Percentiles rank a stretch among this genome's conserved stretches.
phyloP scores from a whole-genome alignment of 2,329 filamentous ascomycete species.

The Aspergillus felis region DNA sequence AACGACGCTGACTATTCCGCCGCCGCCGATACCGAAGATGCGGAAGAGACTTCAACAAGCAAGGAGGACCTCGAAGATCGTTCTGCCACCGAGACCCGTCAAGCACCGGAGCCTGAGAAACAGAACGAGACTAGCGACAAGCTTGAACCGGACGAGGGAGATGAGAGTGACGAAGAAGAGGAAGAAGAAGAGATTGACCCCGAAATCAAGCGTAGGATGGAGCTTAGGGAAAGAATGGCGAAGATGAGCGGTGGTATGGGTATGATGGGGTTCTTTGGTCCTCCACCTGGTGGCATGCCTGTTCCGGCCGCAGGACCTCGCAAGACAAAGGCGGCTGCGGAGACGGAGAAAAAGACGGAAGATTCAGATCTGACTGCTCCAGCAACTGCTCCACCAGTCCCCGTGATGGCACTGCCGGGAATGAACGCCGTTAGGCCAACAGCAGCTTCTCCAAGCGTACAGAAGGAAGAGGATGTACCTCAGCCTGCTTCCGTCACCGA shows the following conservation, averaged over 20 bases:
- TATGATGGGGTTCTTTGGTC: constrained; percentile 90
- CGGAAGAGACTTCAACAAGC: constrained; percentile 61
- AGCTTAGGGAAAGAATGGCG: constrained; percentile 90
- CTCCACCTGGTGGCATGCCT: constrained; percentile 59
- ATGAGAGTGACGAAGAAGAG: constrained; percentile 55
- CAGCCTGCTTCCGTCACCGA: constrained; percentile 40
- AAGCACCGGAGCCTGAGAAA: constrained; percentile 22
- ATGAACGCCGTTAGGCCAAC: constrained; percentile 54
- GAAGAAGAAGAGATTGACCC: constrained; percentile 84
- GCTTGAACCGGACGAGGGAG: constrained; percentile 41
- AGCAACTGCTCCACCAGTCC: constrained; percentile 41
- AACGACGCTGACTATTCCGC: constrained; percentile 65
- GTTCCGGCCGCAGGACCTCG: constrained; percentile 36
- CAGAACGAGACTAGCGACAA: constrained; percentile 43
- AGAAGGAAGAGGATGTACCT: constrained; percentile 50
- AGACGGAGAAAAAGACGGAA: constrained; percentile 31
- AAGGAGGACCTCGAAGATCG: constrained; percentile 70
- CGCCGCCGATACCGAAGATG: constrained; percentile 61
- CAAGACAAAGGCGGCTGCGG: constrained; percentile 46
- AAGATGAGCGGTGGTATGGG: constrained; percentile 98
- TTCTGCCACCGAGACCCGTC: constrained; percentile 14
- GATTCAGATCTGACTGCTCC: constrained; percentile 30
- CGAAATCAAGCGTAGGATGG: constrained; percentile 78
- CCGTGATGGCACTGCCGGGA: constrained; percentile 65
- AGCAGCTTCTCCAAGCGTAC: constrained; percentile 42